These are phyloP conservation scores for Camellia sinensis DNA, from an alignment of 148 eudicot genomes.

Conservation along the genomic window DNA sequence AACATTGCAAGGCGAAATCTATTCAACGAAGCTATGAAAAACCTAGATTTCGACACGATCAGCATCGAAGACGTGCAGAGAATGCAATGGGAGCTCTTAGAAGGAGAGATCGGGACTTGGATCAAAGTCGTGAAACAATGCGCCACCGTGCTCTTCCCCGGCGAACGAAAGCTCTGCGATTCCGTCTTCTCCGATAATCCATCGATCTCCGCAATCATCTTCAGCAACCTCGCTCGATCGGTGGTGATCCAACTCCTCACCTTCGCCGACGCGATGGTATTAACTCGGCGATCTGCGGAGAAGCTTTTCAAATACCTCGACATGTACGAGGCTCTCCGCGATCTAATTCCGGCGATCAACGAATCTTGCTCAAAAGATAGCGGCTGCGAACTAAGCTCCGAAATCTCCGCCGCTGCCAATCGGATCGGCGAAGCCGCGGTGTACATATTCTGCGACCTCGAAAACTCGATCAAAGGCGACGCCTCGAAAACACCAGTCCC, in stretches of 20 bases:
- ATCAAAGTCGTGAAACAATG: slow-evolving; percentile 46
- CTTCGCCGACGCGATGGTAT: slow-evolving; percentile 63
- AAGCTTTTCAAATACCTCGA: slow-evolving; percentile 78
- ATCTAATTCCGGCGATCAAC: slow-evolving; percentile 28
- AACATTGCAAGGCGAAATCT: slow-evolving; percentile 36
- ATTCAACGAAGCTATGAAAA: slow-evolving; percentile 38
- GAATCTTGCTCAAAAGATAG: slow-evolving; percentile 20
- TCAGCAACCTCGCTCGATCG: slow-evolving; percentile 43
- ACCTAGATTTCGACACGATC: slow-evolving; percentile 45
- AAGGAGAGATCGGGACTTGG: slow-evolving; percentile 63
- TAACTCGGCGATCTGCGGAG: slow-evolving; percentile 65
- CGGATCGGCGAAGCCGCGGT: slow-evolving; percentile 60
- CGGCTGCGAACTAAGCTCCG: slow-evolving; percentile 37
- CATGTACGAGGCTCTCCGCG: slow-evolving; percentile 58
- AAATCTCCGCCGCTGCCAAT: slow-evolving; percentile 36
- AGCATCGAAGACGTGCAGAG: slow-evolving; percentile 63
- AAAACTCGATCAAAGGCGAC: slow-evolving; percentile 65
- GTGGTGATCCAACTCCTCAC: slow-evolving; percentile 52
- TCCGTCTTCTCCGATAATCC: slow-evolving; percentile 36
- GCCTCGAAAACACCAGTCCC: slow-evolving; percentile 58
- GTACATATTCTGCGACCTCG: slow-evolving; percentile 60
- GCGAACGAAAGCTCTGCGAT: slow-evolving; percentile 43
- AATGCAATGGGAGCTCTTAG: slow-evolving; percentile 64
- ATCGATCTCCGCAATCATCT: slow-evolving; percentile 16
- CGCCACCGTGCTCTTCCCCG: slow-evolving; percentile 39